Base-by-base conservation (phyloP, 768 basidiomycete genomes). In the Psilocybe cyanescens region DNA sequence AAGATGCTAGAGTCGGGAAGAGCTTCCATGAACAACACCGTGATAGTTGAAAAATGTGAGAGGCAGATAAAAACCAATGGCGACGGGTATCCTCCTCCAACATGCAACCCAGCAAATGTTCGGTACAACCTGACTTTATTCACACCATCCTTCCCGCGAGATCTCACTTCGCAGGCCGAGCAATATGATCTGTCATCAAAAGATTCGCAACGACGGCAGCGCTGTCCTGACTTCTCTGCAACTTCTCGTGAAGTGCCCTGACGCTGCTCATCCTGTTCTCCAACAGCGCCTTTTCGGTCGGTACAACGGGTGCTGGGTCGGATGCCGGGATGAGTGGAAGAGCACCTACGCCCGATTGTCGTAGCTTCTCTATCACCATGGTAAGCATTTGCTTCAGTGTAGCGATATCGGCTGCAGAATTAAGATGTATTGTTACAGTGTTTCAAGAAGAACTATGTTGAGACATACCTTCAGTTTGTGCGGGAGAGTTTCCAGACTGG, bases 301-400 rank as follows among this genome's bases (percentile, higher is more conserved):
- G 61, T 4, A 55, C 35, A 1, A 61, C 44, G 7, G 59, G 47
- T 8, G 56, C 19, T 9, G 35, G 19, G 12, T 30, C 14, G 7
- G 62, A 14, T 24, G 24, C 24, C 24, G 76, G 74, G 4, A 83
- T 71, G 8, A 87, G 64, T 1, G 89, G 88, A 50, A 88, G 79
- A 1, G 86, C 88, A 2, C 89, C 90, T 16, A 90, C 81, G n/a
- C 89, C 89, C 0, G 83, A 81, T 55, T 83, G 78, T 1, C 82
- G 79, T 62, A 90, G 74, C 33, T 81, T 62, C 8, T 87, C 81
- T 4, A 77, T 72, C 9, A 88, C 75, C 1, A 73, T 55, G 11
- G 78, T 74, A 1, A 88, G 63, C 14, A 79, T 75, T 64, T 86
- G 82, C 55, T 83, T 83, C n/a, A 90, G 79, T 0, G 80, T 71